Evolutionary conservation across 805 yeast species (phyloP).

Genomic region (Tetrapisispora arboricola): DNA sequence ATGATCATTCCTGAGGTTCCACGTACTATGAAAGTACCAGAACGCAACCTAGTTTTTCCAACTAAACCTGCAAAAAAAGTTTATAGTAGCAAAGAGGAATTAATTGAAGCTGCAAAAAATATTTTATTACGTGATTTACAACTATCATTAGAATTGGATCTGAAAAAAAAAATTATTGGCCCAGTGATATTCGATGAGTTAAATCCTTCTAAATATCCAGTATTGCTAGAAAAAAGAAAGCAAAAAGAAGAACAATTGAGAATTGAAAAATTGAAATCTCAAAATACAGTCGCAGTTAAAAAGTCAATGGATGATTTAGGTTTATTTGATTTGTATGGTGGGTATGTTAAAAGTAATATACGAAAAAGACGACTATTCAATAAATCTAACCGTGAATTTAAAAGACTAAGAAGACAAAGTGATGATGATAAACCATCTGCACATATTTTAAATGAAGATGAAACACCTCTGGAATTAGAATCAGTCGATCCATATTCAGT

Average conservation of each 20-base stretch:
- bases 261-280: constrained; percentile 5
- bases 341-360: constrained; percentile 6
- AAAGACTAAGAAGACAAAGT: constrained; percentile 7
- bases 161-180: constrained; percentile 61
- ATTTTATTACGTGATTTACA: constrained; percentile 55
- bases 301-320: constrained; percentile 27
- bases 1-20: constrained; percentile 11
- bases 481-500: constrained; percentile 5
- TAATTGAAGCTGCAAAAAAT: constrained; percentile 49
- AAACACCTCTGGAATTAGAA: constrained; percentile 15
- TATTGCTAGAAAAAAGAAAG: constrained; percentile 30
- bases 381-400: constrained; percentile 5
- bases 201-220: constrained; percentile 50
- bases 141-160: constrained; percentile 54
- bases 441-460: constrained; percentile 24
- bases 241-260: constrained; percentile 20
- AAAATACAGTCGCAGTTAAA: constrained; percentile 16
- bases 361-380: constrained; percentile 12
- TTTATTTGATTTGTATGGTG: constrained; percentile 26
- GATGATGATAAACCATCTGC: constrained; percentile 20
- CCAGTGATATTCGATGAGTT: constrained; percentile 55
- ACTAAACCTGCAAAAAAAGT: constrained; percentile 5
- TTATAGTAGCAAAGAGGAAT: constrained; percentile 23
- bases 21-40: not conserved
- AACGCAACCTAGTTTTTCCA: constrained; percentile 1